Evolutionary conservation across 1,284 basidiomycete genomes (phyloP), one percentile per base, ranked within the genome.

Genomic region (Irpex sp.): DNA sequence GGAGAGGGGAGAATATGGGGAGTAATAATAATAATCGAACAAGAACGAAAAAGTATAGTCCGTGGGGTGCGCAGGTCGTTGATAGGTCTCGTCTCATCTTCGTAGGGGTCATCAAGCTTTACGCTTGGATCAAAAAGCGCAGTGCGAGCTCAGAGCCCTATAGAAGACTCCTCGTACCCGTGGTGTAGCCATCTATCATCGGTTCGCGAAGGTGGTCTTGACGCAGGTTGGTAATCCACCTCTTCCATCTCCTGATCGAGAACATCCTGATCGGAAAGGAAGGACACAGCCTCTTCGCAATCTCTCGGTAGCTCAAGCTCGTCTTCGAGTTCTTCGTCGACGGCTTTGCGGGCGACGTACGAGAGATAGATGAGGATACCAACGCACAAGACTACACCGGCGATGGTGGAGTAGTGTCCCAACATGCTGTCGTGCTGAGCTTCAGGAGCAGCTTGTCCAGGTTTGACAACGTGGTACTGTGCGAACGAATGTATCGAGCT

Each of bases 401-500:
- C 78, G 60, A 88, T 77, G 11, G 90, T 90, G 78, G 85, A 92
- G 69, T 86, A 79, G 64, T 83, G 83, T 61, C 83, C 83, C 58
- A 90, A 75, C 56, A 75, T 74, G 67, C 83, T 80, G 67, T 80
- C 77, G 36, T 77, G 77, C 57, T 81, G 79, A 58, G 79, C 76
- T 53, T 75, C 69, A 3, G 62, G 65, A 17, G 65, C 65, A 55
- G 72, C 68, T 36, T 73, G 67, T 63, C 72, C 73, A 5, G 68
- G 63, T 31, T 70, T 67, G 26, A 75, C 70, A 61, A 76, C 73
- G 70, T 89, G 85, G 75, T 85, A 87, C 63, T 86, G 84, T 63
- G 86, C 85, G 77, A 95, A 95, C 47, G 88, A 93, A 70, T 90
- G 88, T 70, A 95, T 93, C 21, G 88, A 89, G 21, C 88, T 86